A percentile compares a stretch with the other conserved stretches of the same genome.
Evolutionary conservation across 495 filamentous ascomycete genomes (phyloP).

Genomic region (Apiosordaria backusii): DNA sequence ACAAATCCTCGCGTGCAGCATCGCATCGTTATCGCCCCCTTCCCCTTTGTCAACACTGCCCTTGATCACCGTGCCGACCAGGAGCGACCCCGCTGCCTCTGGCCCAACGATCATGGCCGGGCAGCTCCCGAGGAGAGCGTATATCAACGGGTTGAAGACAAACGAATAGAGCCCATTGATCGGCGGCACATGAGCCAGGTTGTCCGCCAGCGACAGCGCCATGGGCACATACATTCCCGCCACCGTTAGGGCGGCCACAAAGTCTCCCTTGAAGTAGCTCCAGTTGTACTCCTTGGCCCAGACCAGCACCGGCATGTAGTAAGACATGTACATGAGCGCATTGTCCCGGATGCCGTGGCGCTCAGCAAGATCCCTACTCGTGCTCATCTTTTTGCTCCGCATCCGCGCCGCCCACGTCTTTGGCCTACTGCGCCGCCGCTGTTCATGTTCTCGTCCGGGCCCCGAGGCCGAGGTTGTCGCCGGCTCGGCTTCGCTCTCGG

Average conservation of each 20-base stretch:
- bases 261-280: conserved; percentile 78
- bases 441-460: conserved; percentile 18
- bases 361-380: conserved; percentile 59
- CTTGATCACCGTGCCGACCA: conserved; percentile 83
- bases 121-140: conserved; percentile 86
- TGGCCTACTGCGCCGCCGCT: conserved; percentile 22
- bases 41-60: conserved; percentile 66
- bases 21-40: conserved; percentile 66
- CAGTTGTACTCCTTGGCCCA: conserved; percentile 84
- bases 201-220: conserved; percentile 89
- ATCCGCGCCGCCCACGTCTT: conserved; percentile 36
- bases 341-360: conserved; percentile 57
- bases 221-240: conserved; percentile 98
- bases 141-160: conserved; percentile 83
- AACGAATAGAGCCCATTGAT: conserved; percentile 96
- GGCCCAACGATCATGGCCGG: conserved; percentile 93
- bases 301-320: conserved; percentile 86
- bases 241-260: conserved; percentile 82
- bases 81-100: conserved; percentile 87
- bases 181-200: conserved; percentile 87
- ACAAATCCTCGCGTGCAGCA: conserved; percentile 73
- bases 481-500: conserved; percentile 26
- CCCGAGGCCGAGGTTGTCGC: conserved; percentile 21
- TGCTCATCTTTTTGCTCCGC: conserved; percentile 57
- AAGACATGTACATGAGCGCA: conserved; percentile 72